Base-by-base conservation (phyloP, 257 asterid species). In the Jacaranda mimosifolia region DNA sequence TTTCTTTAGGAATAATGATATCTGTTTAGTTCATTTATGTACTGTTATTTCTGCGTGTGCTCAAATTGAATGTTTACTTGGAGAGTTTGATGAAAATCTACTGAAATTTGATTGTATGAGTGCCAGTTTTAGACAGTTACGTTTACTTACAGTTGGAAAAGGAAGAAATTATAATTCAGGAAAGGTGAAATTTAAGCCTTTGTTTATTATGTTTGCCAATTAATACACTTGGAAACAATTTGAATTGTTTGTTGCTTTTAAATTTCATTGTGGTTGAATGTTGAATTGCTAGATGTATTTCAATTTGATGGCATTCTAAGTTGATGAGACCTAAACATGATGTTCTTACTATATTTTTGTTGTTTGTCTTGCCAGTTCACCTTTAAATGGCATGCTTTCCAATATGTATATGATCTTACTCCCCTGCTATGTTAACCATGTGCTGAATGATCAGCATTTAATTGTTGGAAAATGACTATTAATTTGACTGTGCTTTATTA, bases 401-500 rank as follows among this genome's bases (percentile, higher is more conserved):
- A 14, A n/a, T 52, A 5, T 0, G 8, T 40, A 2, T 45, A 13
- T 56, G 76, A 39, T 71, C 55, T 71, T 7, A 38, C 3, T 71
- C 11, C 49, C 39, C 40, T 36, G 1, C 55, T 39, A 9, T 71
- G 18, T 13, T 13, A 7, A 12, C 66, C 6, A 5, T 70, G 5
- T 40, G 43, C 53, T 13, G 48, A 45, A 70, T 56, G 40, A 13
- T 4, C 11, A 13, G 5, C 15, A 13, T 49, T 72, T 21, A 15
- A 63, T 76, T 17, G 72, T 56, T 12, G 71, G 52, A 0, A 21
- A 48, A 53, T 21, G 35, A 11, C 13, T 58, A 15, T 19, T 64
- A 64, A 43, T 53, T 66, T 35, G 42, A 55, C 13, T 79, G 6
- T 48, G 15, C 59, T 65, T 36, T 67, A 35, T 64, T 57, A 32